phyloP scores from a whole-genome alignment of 208 protist genomes.

The Trichomonas tenax region DNA sequence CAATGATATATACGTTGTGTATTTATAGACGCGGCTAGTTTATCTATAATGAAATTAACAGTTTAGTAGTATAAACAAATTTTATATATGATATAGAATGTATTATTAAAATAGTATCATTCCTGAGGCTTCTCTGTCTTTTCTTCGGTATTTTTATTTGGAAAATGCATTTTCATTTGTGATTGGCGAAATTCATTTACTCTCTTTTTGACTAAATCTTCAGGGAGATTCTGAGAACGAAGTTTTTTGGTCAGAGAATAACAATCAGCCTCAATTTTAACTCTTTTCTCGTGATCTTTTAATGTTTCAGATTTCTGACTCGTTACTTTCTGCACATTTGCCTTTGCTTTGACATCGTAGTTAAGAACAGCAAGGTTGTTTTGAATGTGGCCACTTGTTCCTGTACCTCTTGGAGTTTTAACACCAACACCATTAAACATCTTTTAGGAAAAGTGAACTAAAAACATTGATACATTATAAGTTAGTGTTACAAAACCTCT shows the following conservation, averaged over 20 bases:
- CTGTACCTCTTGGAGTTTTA: neutral
- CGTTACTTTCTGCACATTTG: neutral
- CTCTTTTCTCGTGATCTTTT: neutral
- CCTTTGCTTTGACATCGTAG: too few relatives aligned
- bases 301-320: neutral
- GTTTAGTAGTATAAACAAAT: too few relatives aligned
- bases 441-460: neutral
- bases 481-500: too few relatives aligned
- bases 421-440: slow-evolving; percentile 16
- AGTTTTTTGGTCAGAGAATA: neutral
- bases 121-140: too few relatives aligned
- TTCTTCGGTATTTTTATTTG: neutral
- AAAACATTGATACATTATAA: too few relatives aligned
- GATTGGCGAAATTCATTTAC: neutral
- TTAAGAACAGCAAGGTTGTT: neutral
- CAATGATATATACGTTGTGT: too few relatives aligned
- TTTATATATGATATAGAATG: too few relatives aligned
- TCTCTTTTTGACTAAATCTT: neutral
- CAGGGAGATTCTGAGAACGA: neutral
- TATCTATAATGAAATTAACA: too few relatives aligned
- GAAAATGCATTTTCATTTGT: neutral
- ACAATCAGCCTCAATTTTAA: neutral
- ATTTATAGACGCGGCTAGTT: too few relatives aligned
- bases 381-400: neutral
- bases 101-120: too few relatives aligned